phyloP scores from a whole-genome alignment of 108 stramenopile species.

The Cylindrotheca fusiformis region DNA sequence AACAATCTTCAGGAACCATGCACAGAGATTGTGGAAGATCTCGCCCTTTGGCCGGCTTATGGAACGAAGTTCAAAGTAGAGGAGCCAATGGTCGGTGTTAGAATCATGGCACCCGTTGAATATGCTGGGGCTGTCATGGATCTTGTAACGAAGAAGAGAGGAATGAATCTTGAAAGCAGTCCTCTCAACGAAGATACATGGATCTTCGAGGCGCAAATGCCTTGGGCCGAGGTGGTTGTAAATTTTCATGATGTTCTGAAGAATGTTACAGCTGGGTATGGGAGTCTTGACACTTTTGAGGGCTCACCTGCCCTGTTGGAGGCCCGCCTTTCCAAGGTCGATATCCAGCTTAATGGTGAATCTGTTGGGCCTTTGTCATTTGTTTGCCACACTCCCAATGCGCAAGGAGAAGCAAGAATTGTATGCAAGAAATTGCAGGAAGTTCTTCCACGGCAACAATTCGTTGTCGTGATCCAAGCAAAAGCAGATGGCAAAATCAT shows the following conservation, averaged over 20 bases:
- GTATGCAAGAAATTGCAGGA: constrained; percentile 92
- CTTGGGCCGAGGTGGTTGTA: constrained; percentile 85
- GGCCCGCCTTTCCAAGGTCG: constrained; percentile 90
- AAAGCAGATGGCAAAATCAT: constrained; percentile 85
- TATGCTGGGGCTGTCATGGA: constrained; percentile 89
- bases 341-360: constrained; percentile 92
- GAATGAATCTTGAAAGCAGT: constrained; percentile 59
- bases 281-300: constrained; percentile 70
- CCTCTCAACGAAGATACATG: constrained; percentile 83
- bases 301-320: constrained; percentile 63
- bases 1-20: constrained; percentile 77
- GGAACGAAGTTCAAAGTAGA: constrained; percentile 73
- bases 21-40: constrained; percentile 80
- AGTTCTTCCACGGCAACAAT: constrained; percentile 95
- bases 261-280: constrained; percentile 74
- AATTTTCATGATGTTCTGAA: constrained; percentile 86
- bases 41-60: constrained; percentile 64
- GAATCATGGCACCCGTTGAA: constrained; percentile 78
- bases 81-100: constrained; percentile 80
- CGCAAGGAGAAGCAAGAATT: constrained; percentile 66
- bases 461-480: constrained; percentile 97
- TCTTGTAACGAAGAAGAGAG: constrained; percentile 75
- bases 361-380: constrained; percentile 91
- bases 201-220: constrained; percentile 80
- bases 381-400: constrained; percentile 84